Base-by-base conservation (phyloP, 1,284 basidiomycete genomes). In the Mycena citricolor region DNA sequence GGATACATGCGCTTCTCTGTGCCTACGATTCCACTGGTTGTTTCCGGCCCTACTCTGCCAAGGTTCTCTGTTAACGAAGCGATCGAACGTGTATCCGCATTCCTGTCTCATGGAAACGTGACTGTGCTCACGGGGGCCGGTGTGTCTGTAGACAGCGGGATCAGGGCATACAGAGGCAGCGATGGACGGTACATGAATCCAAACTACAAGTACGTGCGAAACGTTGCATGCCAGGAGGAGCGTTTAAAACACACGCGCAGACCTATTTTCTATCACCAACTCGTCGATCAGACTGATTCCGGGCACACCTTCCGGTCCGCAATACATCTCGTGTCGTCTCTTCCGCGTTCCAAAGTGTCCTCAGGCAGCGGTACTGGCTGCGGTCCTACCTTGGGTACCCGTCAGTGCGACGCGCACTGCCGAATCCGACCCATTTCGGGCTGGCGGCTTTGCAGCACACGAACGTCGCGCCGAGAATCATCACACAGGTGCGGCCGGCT, bases 91-190 rank as follows among this genome's bases (percentile, higher is more conserved):
- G 74, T 94, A 26, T 68, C 79, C 4, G 60, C 68, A 2, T 94
- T 94, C 57, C 64, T 95, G 10, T 63, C 70, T 0, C 67, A 71
- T 2, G 89, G 88, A 29, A 83, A 81, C 63, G 81, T 82, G 22
- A 67, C 84, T 0, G 68, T 94, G 5, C 62, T 97, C 39, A 94
- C 91, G 0, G 93, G 93, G 0, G 93, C 93, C 0, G 93, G 94
- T 4, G 87, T 95, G 47, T 91, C 87, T 60, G 93, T 95, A 16
- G 93, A 97, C 61, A 90, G 85, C 14, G 93, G 93, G 21, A 94
- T 97, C 47, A 73, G 90, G 53, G 91, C 92, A 12, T 94, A 94
- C n/a, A 47, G 52, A 5, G 47, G 47, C 19, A 23, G 36, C 42
- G 44, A 54, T 58, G 90, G 91, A 19, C 73, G 81, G 52, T 94